A percentile compares a stretch with the other conserved stretches of the same genome.
Evolutionary conservation across 768 basidiomycete species (phyloP).

Genomic region (Boletus huronensis): DNA sequence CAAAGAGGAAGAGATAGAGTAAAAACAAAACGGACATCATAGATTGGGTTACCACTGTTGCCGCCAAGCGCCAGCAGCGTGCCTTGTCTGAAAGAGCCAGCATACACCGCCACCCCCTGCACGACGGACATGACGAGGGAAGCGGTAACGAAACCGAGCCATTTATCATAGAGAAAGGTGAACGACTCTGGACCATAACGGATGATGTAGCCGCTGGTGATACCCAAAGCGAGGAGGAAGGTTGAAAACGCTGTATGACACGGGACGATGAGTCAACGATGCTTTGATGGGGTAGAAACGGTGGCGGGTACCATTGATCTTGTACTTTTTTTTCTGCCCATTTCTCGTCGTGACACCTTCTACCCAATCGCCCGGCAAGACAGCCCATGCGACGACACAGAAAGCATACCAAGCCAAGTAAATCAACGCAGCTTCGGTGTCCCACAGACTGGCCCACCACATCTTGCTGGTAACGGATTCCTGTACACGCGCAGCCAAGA

Average conservation of each 20-base stretch:
- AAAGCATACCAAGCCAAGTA: constrained; percentile 94
- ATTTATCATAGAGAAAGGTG: constrained; percentile 90
- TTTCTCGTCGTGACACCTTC: constrained; percentile 69
- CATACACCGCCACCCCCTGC: constrained; percentile 73
- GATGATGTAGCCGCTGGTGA: constrained; percentile 64
- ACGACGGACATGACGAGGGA: constrained; percentile 71
- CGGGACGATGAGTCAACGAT: background rate
- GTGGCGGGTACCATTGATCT: constrained; percentile 78
- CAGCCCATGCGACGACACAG: constrained; percentile 73
- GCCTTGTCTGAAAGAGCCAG: constrained; percentile 60
- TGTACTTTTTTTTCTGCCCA: constrained; percentile 79
- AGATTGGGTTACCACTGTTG: constrained; percentile 81
- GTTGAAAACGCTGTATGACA: constrained; percentile 72
- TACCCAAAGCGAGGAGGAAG: constrained; percentile 74
- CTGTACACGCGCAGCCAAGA: constrained; percentile 37
- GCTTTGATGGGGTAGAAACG: background rate
- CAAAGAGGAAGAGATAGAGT: background rate
- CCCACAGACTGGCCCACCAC: constrained; percentile 82
- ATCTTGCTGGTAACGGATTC: constrained; percentile 43
- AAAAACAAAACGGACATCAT: constrained; percentile 64
- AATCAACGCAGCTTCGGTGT: constrained; percentile 66
- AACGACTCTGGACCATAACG: constrained; percentile 76
- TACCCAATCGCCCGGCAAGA: constrained; percentile 73
- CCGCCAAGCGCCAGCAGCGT: constrained; percentile 89
- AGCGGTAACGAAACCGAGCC: constrained; percentile 85